These are phyloP conservation scores for Mallotus nudiflorus DNA, from an alignment of 345 rosid species.

Conservation along the genomic window DNA sequence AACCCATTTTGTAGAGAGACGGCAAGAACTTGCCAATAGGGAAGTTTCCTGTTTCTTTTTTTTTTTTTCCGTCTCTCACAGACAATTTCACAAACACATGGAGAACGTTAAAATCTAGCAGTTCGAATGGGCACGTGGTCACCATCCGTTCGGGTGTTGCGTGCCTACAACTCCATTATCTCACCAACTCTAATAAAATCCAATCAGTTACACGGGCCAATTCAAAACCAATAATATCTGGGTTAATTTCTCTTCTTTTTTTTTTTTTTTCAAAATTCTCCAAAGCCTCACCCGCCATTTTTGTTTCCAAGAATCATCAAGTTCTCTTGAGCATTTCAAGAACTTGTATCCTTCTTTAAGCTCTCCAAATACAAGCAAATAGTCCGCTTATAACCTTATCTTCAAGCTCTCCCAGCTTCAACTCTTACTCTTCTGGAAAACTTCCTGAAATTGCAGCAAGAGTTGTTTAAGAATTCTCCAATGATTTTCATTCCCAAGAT, in stretches of 20 bases:
- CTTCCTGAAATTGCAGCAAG: slow-evolving; percentile 41
- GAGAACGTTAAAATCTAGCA: background rate
- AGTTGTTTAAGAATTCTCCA: slow-evolving; percentile 31
- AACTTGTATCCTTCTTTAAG: background rate
- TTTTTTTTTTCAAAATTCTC: background rate
- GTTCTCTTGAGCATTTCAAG: background rate
- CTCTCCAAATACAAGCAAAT: slow-evolving; percentile 4
- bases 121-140: background rate
- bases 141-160: background rate
- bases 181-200: background rate
- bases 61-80: background rate
- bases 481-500: background rate
- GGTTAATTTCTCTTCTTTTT: background rate
- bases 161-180: background rate
- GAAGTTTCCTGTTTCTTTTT: background rate
- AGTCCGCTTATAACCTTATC: slow-evolving; percentile 10
- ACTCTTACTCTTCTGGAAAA: slow-evolving; percentile 31
- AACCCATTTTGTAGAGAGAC: background rate
- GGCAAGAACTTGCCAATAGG: background rate
- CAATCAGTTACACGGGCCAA: slow-evolving; percentile 3
- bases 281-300: background rate
- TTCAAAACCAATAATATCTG: background rate
- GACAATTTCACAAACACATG: background rate
- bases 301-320: background rate
- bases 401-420: slow-evolving; percentile 37